Evolutionary conservation across 441 rosid genomes (phyloP).

Genomic region (Croton laevigatus): DNA sequence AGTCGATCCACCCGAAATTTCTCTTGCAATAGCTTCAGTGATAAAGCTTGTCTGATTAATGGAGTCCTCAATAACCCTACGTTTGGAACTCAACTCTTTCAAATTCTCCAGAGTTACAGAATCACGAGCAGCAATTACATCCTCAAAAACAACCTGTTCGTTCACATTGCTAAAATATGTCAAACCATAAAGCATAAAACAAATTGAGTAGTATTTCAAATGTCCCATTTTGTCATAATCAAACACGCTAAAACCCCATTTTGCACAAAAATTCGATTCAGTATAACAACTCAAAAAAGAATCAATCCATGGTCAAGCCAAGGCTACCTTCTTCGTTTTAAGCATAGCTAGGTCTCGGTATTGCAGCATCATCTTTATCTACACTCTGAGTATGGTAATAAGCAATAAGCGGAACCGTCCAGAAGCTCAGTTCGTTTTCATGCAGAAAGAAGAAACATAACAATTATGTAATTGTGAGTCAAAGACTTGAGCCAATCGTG

Average conservation of each 20-base stretch:
- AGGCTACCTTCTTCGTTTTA: slow-evolving; percentile 41
- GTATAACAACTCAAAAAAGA: background rate
- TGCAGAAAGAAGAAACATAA: background rate
- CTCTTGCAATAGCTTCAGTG: slow-evolving; percentile 65
- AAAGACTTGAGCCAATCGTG: background rate
- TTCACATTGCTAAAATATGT: slow-evolving; percentile 11
- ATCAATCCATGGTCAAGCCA: background rate
- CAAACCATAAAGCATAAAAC: background rate
- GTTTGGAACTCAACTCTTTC: slow-evolving; percentile 61
- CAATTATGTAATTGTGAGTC: background rate
- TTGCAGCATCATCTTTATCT: slow-evolving; percentile 47
- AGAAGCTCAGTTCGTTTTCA: background rate
- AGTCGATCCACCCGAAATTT: slow-evolving; percentile 62
- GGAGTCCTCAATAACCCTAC: slow-evolving; percentile 57
- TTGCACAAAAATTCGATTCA: background rate
- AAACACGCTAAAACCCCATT: background rate
- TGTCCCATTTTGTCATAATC: background rate
- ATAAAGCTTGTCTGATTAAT: slow-evolving; percentile 53
- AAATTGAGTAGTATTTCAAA: background rate
- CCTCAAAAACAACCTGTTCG: slow-evolving; percentile 63
- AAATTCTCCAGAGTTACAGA: slow-evolving; percentile 51
- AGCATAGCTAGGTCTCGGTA: slow-evolving; percentile 42
- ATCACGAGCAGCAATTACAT: slow-evolving; percentile 42
- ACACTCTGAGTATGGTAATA: background rate
- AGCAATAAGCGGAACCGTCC: background rate